Evolutionary conservation across 1,284 basidiomycete species (phyloP), one percentile per base, ranked within the genome.

Genomic region (Prillingera fragicola): DNA sequence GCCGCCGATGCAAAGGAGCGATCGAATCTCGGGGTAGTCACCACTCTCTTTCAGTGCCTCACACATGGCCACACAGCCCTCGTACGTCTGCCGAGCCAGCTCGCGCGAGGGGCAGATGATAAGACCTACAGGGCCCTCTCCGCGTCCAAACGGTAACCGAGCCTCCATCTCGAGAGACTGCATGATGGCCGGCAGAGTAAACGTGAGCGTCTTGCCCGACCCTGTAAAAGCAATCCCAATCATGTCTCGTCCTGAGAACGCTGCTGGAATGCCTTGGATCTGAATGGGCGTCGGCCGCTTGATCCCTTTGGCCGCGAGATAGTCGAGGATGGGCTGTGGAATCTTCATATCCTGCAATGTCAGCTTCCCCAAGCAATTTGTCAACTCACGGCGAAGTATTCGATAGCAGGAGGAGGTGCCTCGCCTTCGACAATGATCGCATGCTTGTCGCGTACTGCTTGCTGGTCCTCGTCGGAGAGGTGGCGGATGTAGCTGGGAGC

Each of bases 211-310:
- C 69, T 90, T 92, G 18, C 91, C 91, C 1, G 87, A 87, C 14
- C 91, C 91, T n/a, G 84, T 87, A 63, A 94, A 92, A 3, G 87
- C 81, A 48, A 94, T 92, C n/a, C 90, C 91, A 48, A 96, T 91
- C 73, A 95, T 83, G 67, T 96, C 91, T 45, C 91, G 81, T 26
- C 87, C 87, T 47, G 88, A 74, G 63, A 92, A 91, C 83, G 89
- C 95, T 27, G 87, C 85, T 1, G 95, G 94, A 35, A 98, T 82
- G 15, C 95, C 95, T 73, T 98, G 95, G 37, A 96, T 78, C 67
- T 99, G 95, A 60, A 98, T 98, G 2, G 94, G 94, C 0, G 95
- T 92, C 0, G 95, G 95, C 25, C 74, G 77, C 21, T 79, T 77
- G 63, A 99, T 98, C 35, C 86, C 84, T 52, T 91, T 89, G 26